Base-by-base conservation (phyloP, 1,284 basidiomycete species). In the Anthracocystis panici-leucophaei region DNA sequence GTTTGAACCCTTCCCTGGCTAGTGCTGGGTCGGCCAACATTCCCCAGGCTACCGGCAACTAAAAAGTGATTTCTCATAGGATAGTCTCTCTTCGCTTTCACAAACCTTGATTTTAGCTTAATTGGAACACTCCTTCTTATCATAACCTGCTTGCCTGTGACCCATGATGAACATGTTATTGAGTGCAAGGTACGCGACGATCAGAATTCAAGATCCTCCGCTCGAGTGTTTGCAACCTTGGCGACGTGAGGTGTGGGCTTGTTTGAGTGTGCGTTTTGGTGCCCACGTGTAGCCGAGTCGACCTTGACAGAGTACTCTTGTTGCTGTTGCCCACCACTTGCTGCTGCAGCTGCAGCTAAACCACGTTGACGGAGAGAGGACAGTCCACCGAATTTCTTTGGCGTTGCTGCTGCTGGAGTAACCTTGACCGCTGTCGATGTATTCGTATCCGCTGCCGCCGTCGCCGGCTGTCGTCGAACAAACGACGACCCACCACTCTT, bases 171-270 rank as follows among this genome's bases (percentile, higher is more conserved):
- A n/a, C n/a, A 45, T 33, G 10, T 9, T 33, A 33, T 33, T 33
- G 42, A 20, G 42, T 14, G 8, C 10, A 14, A 45, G 44, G 9
- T 25, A 21, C 14, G 45, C 9, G 23, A n/a, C 25, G n/a, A 16
- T 35, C 44, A 71, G 50, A 71, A 71, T n/a, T 71, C 68, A 1
- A 71, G 63, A 52, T 65, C 68, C 21, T 71, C 50, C 16, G 58
- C 50, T 29, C 68, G 62, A 9, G 63, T 49, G 23, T 71, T 57
- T 0, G 62, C 58, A 8, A 57, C 63, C 3, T 48, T 23, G 7
- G 55, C 49, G 9, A 51, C 21, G 21, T 29, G 41, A 5, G 48
- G 23, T 46, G 53, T 18, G 18, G 23, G 14, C 45, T 23, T 50
- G 29, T 53, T 46, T 3, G 57, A 25, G 42, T 65, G 69, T 12